Evolutionary conservation across 2,329 filamentous ascomycete species (phyloP), one percentile per base, ranked within the genome.

Genomic region (Colletotrichum lindemuthianum): DNA sequence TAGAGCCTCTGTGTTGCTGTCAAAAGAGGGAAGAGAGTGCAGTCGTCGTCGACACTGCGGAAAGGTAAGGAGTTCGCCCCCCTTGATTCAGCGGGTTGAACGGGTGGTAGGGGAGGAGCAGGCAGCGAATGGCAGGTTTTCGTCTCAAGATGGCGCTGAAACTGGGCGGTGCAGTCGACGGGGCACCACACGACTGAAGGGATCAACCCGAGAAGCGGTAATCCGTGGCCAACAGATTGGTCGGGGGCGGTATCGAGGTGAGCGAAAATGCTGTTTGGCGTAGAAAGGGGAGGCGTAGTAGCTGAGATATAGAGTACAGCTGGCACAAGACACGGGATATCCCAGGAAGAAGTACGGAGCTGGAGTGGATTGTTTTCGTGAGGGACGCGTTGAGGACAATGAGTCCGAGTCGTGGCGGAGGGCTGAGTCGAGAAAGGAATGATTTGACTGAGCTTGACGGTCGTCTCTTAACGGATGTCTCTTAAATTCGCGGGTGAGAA

Each of bases 81-180:
- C 57, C 63, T 59, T 53, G 56, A 33, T 37, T 55, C 13, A 24
- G 45, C 44, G 44, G 37, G 24, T 34, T 56, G 34, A 49, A 56
- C 39, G 36, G 32, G 37, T 64, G 64, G 48, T 60, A 50, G 60
- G 37, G 44, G 37, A 41, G 39, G 47, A 33, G 37, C 13, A 45
- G 39, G 34, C 49, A 52, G 53, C 47, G 55, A 64, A 60, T 60
- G 52, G 45, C 37, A 55, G 37, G 50, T 52, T 56, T 53, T 60
- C 56, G 66, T 68, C 64, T 65, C 66, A 57, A 60, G 60, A 56
- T 57, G 48, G 45, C 59, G 50, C 55, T 67, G 66, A 68, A 55
- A 67, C 64, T 65, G 66, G 66, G 66, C 66, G 54, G 66, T 67
- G 66, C 66, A 67, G 59, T 60, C 60, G 49, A 53, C 49, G 47